Percentiles rank a stretch among this genome's conserved stretches.
Conservation (phyloP, 2,329 filamentous ascomycete genomes). For the Incumbomyces lentus region DNA sequence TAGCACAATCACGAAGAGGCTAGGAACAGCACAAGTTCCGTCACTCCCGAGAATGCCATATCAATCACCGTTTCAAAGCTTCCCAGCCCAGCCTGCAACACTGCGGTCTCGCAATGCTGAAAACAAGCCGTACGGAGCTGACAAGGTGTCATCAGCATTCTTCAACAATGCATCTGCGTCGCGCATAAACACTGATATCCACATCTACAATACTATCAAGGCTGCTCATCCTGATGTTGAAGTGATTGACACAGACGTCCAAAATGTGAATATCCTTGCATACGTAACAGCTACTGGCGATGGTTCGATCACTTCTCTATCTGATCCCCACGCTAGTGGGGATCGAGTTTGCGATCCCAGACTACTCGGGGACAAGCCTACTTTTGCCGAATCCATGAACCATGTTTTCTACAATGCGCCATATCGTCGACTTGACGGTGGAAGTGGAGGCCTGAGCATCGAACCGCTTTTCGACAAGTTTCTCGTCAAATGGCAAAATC, state of each 20-base stretch:
- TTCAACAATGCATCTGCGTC: constrained; percentile 14
- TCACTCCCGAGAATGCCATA: neutral
- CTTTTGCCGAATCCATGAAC: constrained; percentile 8
- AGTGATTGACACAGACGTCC: constrained; percentile 25
- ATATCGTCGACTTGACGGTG: constrained; percentile 14
- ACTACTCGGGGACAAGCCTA: constrained; percentile 15
- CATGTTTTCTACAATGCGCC: constrained; percentile 17
- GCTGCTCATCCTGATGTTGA: constrained; percentile 12
- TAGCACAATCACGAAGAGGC: too few relatives aligned
- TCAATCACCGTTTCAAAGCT: neutral
- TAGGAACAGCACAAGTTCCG: too few relatives aligned
- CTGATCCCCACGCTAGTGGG: constrained; percentile 29
- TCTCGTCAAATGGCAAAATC: constrained; percentile 13
- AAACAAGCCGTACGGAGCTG: neutral
- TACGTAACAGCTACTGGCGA: constrained; percentile 32
- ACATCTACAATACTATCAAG: constrained; percentile 13
- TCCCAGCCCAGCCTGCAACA: neutral
- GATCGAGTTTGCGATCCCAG: constrained; percentile 4
- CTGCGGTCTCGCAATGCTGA: neutral
- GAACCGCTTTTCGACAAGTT: constrained; percentile 16
- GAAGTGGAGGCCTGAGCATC: constrained; percentile 11
- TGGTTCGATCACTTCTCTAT: constrained; percentile 25
- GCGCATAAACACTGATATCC: constrained; percentile 18
- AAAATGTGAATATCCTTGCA: constrained; percentile 29
- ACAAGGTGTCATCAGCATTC: constrained; percentile 7